These are phyloP conservation scores for Chlorella variabilis DNA, from an alignment of 163 green algal genomes.

Conservation along the genomic window DNA sequence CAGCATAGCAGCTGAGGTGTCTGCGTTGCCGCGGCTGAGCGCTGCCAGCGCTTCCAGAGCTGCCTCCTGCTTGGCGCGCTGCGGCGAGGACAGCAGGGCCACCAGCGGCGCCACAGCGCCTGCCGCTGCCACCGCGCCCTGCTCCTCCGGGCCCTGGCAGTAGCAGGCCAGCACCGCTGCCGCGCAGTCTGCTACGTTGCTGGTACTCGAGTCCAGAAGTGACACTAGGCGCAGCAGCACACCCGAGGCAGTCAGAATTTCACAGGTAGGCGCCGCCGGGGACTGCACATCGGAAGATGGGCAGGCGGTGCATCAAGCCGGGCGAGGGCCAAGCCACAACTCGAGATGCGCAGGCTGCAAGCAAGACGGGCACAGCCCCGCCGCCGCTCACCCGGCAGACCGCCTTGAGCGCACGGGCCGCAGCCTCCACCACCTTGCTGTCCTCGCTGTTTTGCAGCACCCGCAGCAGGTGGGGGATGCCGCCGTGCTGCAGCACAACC, in stretches of 20 bases:
- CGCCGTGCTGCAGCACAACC: slow-evolving; percentile 46
- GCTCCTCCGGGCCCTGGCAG: slow-evolving; percentile 41
- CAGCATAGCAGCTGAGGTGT: slow-evolving; percentile 22
- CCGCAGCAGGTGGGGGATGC: slow-evolving; percentile 46
- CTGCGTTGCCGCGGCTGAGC: slow-evolving; percentile 35
- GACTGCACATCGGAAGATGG: slow-evolving; percentile 42
- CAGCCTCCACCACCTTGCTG: slow-evolving; percentile 52
- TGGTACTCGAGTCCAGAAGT: slow-evolving; percentile 28
- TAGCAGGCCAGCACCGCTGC: slow-evolving; percentile 45
- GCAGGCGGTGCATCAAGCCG: not conserved
- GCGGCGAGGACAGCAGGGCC: slow-evolving; percentile 27
- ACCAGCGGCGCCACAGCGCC: slow-evolving; percentile 49
- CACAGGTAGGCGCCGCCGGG: slow-evolving; percentile 14
- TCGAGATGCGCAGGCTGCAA: not conserved
- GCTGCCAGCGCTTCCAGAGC: slow-evolving; percentile 50
- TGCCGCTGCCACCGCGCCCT: slow-evolving; percentile 30
- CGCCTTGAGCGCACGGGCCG: slow-evolving; percentile 56
- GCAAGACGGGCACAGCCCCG: not conserved
- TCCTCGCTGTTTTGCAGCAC: slow-evolving; percentile 46
- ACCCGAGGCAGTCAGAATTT: slow-evolving; percentile 3
- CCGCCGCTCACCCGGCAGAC: slow-evolving; percentile 48
- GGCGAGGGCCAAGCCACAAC: too few species aligned
- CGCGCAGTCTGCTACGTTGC: slow-evolving; percentile 38
- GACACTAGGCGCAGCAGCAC: slow-evolving; percentile 36
- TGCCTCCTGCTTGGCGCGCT: slow-evolving; percentile 46